Evolutionary conservation across 306 rosid species (phyloP).

Genomic region (Vicia villosa): DNA sequence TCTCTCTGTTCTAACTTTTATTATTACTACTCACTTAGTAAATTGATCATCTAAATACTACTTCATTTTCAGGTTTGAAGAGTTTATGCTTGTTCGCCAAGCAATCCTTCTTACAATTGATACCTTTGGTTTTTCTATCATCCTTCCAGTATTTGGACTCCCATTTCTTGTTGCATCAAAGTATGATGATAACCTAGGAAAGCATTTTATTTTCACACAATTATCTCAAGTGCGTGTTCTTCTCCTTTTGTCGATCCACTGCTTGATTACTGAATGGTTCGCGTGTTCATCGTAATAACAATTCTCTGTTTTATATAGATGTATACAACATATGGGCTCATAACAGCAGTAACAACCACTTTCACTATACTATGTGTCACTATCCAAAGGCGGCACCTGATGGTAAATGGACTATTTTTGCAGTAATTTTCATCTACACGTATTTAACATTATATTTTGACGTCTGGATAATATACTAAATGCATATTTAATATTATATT

Average conservation of each 20-base stretch:
- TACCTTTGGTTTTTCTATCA: slow-evolving; percentile 87
- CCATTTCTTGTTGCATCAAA: slow-evolving; percentile 69
- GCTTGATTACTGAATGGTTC: slow-evolving; percentile 33
- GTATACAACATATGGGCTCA: slow-evolving; percentile 73
- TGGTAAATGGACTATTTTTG: slow-evolving; percentile 52
- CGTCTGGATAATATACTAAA: slow-evolving; percentile 15
- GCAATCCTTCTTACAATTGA: slow-evolving; percentile 85
- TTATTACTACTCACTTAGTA: slow-evolving; percentile 7
- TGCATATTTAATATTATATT: slow-evolving; percentile 6
- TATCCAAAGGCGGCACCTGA: slow-evolving; percentile 91
- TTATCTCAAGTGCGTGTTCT: slow-evolving; percentile 72
- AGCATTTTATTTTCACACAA: slow-evolving; percentile 45
- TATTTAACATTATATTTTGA: slow-evolving; percentile 23
- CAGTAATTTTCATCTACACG: not conserved
- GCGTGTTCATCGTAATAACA: slow-evolving; percentile 22
- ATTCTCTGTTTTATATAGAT: slow-evolving; percentile 50
- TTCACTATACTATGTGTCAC: slow-evolving; percentile 79
- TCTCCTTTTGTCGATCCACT: slow-evolving; percentile 15
- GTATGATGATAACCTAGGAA: slow-evolving; percentile 44
- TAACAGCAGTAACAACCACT: slow-evolving; percentile 63
- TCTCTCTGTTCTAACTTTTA: slow-evolving; percentile 1
- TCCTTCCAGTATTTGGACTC: slow-evolving; percentile 84
- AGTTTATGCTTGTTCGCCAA: slow-evolving; percentile 79
- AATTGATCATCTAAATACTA: slow-evolving; percentile 28
- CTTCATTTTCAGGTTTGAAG: slow-evolving; percentile 79